A percentile compares a stretch with the other conserved stretches of the same genome.
Evolutionary conservation across 1,284 basidiomycete genomes (phyloP).

Genomic region (Xanthoconium separans): DNA sequence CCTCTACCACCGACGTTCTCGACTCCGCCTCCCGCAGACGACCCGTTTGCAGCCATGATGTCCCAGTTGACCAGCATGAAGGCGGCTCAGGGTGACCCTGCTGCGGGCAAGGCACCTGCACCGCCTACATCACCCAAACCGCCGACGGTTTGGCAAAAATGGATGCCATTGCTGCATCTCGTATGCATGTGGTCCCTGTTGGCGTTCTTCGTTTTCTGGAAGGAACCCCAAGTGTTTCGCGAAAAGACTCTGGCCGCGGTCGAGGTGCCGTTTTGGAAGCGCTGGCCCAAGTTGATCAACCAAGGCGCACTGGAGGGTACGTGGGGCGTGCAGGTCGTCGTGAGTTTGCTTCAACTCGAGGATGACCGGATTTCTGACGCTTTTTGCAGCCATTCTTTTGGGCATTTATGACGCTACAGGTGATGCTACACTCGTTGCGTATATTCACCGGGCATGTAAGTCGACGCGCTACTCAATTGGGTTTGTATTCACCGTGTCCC

Average conservation of each 20-base stretch:
- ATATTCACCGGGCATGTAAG: constrained; percentile 68
- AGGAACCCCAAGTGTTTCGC: constrained; percentile 51
- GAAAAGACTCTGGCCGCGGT: constrained; percentile 21
- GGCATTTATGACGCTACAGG: constrained; percentile 69
- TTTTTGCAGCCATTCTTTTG: constrained; percentile 69
- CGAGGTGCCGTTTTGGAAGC: constrained; percentile 41
- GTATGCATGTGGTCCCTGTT: constrained; percentile 61
- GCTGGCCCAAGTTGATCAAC: constrained; percentile 56
- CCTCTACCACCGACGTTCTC: constrained; percentile 7
- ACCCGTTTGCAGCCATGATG: constrained; percentile 29
- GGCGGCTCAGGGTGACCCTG: constrained; percentile 7
- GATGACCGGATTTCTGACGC: constrained; percentile 9
- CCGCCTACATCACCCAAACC: constrained; percentile 29
- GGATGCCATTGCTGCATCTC: constrained; percentile 65
- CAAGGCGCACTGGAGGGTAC: constrained; percentile 26
- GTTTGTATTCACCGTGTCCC: not conserved
- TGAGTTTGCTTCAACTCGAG: constrained; percentile 32
- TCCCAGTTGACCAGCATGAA: constrained; percentile 39
- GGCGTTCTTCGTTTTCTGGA: constrained; percentile 65
- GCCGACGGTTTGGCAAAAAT: constrained; percentile 51
- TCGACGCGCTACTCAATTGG: constrained; percentile 14
- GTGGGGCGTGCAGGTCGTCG: constrained; percentile 55
- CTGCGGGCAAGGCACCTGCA: constrained; percentile 20
- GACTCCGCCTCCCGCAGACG: constrained; percentile 9
- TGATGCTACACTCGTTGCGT: constrained; percentile 65